Conservation (phyloP, 306 rosid genomes). For the Fagus sylvatica region DNA sequence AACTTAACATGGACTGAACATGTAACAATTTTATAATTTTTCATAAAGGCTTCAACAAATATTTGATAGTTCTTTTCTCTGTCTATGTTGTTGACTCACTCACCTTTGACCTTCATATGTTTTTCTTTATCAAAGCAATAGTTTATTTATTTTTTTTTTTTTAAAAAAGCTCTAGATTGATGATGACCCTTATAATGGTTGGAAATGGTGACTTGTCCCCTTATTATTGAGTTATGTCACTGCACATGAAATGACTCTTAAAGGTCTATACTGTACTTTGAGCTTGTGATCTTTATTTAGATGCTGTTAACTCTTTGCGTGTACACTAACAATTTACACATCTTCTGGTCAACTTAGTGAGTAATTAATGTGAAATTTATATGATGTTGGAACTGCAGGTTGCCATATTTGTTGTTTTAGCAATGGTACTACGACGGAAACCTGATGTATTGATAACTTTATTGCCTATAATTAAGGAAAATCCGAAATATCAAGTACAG, state of each 20-base stretch:
- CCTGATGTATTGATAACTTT: conserved; percentile 49
- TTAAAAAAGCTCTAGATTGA: not conserved
- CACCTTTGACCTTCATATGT: too few relatives aligned
- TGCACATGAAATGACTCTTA: not conserved
- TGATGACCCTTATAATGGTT: not conserved
- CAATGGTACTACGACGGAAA: conserved; percentile 44
- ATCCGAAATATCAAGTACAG: conserved; percentile 38
- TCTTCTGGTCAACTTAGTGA: not conserved
- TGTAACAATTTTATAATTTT: too few relatives aligned
- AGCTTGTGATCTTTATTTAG: not conserved
- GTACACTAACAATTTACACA: not conserved
- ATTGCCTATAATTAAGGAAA: conserved; percentile 44
- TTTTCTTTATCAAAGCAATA: not conserved
- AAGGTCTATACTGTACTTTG: not conserved
- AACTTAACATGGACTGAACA: too few relatives aligned
- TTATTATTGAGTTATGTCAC: not conserved
- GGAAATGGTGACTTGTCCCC: not conserved
- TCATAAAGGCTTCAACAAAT: too few relatives aligned
- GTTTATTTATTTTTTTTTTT: not conserved
- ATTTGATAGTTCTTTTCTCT: too few relatives aligned
- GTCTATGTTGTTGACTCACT: too few relatives aligned
- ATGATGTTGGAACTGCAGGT: conserved; percentile 36
- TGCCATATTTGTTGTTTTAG: conserved; percentile 50
- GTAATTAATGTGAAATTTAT: conserved; percentile 7
- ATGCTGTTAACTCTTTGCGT: not conserved